A percentile compares a stretch with the other conserved stretches of the same genome.
Evolutionary conservation across 805 yeast genomes (phyloP).

Genomic region (Tetrapisispora pingtungensis): DNA sequence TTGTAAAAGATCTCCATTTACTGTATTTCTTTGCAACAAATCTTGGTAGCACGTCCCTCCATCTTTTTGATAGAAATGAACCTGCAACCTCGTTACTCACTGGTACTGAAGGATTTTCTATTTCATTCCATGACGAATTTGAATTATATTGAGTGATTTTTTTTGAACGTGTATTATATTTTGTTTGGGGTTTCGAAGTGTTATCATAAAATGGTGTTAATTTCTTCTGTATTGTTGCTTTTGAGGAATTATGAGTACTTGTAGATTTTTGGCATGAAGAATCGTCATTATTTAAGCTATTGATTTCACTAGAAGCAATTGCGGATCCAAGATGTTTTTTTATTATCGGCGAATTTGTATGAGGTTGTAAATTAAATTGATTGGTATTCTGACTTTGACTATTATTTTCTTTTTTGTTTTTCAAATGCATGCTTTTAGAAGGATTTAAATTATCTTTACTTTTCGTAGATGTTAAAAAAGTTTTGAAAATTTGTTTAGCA

Average conservation of each 20-base stretch:
- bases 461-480: conserved; percentile 2
- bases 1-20: conserved; percentile 86
- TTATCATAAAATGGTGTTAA: background rate
- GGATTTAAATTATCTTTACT: background rate
- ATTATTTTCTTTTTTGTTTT: background rate
- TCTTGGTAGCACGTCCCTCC: conserved; percentile 85
- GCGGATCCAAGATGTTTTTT: conserved; percentile 6
- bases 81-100: conserved; percentile 44
- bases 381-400: background rate
- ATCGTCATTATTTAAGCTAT: background rate
- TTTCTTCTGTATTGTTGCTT: background rate
- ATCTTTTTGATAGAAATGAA: conserved; percentile 57
- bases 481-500: conserved; percentile 18
- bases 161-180: background rate
- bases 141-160: background rate
- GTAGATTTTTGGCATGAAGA: conserved; percentile 1
- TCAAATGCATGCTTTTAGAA: background rate
- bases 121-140: conserved; percentile 44
- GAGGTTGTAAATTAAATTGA: background rate
- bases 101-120: conserved; percentile 70
- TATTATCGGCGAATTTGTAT: conserved; percentile 7
- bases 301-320: background rate
- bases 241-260: background rate
- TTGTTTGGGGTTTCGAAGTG: background rate
- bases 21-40: conserved; percentile 55